Base-by-base conservation (phyloP, 176 grass and related monocot species). In the Oryza brachyantha region DNA sequence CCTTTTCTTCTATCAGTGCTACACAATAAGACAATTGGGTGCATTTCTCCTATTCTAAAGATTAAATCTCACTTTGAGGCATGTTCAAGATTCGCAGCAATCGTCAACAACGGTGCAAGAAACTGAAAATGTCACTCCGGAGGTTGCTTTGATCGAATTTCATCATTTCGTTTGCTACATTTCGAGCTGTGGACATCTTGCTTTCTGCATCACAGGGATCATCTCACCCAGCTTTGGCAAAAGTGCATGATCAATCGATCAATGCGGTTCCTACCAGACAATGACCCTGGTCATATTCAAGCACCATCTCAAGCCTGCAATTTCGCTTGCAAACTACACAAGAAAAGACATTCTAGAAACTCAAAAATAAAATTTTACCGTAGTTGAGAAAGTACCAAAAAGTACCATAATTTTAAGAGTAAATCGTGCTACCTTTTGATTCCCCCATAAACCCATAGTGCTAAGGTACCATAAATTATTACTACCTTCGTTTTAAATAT, bases 171-270 rank as follows among this genome's bases (percentile, higher is more conserved):
- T 79, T 65, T 50, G 7, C 61, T 36, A 41, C 57, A 21, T 40
- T 70, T 50, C 46, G 46, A 50, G 46, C 13, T 50, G 0, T 38
- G 45, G 10, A 32, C 36, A 32, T 28, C 22, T n/a, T 21, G 24
- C 29, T 75, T 75, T 74, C 70, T 37, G 10, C 62, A 48, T 81
- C 48, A 75, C 67, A 12, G 74, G 16, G 29, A 65, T 32, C 60
- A 58, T 45, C 19, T 36, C 70, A 7, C 76, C 16, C 29, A 35
- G 45, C 63, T 75, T 66, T 8, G 29, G 25, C 54, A 8, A 39
- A 68, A 72, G 67, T 42, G 67, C 66, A 8, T 85, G 58, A 79
- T 85, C 40, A 42, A 42, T 42, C 4, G 31, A 42, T 13, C 75
- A 17, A 1, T 11, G 66, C 29, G 75, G 12, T 72, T 85, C 75